A percentile compares a stretch with the other conserved stretches of the same genome.
phyloP scores from a whole-genome alignment of 2,329 filamentous ascomycete genomes.

The Venturia aucupariae region DNA sequence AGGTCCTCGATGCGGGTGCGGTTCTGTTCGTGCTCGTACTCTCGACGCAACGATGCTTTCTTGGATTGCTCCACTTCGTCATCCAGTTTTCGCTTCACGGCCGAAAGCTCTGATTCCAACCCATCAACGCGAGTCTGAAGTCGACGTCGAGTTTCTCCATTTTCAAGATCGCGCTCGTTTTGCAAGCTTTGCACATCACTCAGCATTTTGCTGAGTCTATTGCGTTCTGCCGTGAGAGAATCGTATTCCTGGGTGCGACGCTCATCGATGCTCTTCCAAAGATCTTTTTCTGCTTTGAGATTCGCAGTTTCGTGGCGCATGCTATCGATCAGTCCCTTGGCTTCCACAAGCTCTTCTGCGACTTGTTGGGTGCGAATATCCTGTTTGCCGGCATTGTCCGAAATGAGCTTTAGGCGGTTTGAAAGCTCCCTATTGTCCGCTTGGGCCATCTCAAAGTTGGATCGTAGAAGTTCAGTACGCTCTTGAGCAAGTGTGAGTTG shows the following conservation, averaged over 20 bases:
- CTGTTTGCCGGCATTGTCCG: slow-evolving; percentile 79
- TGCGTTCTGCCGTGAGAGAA: slow-evolving; percentile 70
- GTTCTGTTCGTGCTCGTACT: slow-evolving; percentile 79
- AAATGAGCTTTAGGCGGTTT: slow-evolving; percentile 66
- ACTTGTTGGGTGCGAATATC: slow-evolving; percentile 86
- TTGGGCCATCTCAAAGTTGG: slow-evolving; percentile 76
- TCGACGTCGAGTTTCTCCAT: slow-evolving; percentile 72
- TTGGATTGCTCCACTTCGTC: slow-evolving; percentile 78
- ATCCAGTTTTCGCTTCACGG: slow-evolving; percentile 72
- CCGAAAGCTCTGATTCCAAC: slow-evolving; percentile 68
- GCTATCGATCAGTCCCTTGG: slow-evolving; percentile 71
- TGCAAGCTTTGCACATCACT: slow-evolving; percentile 78
- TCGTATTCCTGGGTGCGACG: slow-evolving; percentile 85
- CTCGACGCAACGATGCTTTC: slow-evolving; percentile 72
- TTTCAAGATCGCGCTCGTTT: slow-evolving; percentile 81
- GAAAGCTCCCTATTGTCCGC: slow-evolving; percentile 79
- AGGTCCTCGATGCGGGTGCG: slow-evolving; percentile 92
- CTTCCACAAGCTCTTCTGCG: slow-evolving; percentile 85
- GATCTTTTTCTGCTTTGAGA: slow-evolving; percentile 84
- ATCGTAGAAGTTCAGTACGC: slow-evolving; percentile 78
- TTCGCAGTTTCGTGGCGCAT: slow-evolving; percentile 86
- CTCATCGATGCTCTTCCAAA: slow-evolving; percentile 90
- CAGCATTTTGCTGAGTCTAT: slow-evolving; percentile 72
- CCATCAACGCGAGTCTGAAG: slow-evolving; percentile 69
- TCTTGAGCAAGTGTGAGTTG: slow-evolving; percentile 75